phyloP scores from a whole-genome alignment of 2,329 filamentous ascomycete genomes.

The Epichloe gansuensis region DNA sequence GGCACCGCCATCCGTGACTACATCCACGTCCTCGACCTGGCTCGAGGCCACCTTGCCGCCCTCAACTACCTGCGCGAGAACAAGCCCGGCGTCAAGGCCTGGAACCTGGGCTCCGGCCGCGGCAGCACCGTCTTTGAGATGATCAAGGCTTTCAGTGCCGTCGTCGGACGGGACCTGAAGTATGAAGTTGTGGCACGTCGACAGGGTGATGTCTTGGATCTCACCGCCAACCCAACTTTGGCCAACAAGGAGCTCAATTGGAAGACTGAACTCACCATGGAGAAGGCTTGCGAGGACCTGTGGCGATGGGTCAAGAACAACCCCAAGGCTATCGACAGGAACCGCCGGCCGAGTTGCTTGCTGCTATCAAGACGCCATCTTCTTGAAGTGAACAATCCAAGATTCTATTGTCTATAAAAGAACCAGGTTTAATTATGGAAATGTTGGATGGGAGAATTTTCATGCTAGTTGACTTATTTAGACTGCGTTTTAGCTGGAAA shows the following conservation, averaged over 20 bases:
- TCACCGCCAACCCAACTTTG: conserved; percentile 80
- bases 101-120: conserved; percentile 91
- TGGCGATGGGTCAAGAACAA: conserved; percentile 98
- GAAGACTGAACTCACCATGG: conserved; percentile 83
- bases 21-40: conserved; percentile 89
- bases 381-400: conserved; percentile 10
- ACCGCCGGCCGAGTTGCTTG: conserved; percentile 72
- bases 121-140: conserved; percentile 97
- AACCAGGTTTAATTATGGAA: neutral
- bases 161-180: conserved; percentile 72
- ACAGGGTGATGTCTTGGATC: conserved; percentile 82
- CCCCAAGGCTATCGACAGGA: conserved; percentile 88
- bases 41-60: conserved; percentile 74
- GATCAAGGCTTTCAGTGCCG: conserved; percentile 82
- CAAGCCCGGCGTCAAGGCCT: conserved; percentile 81
- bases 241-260: conserved; percentile 84
- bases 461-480: neutral
- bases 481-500: neutral
- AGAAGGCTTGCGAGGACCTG: conserved; percentile 85
- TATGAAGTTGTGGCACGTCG: conserved; percentile 79
- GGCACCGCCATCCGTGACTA: conserved; percentile 95
- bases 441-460: neutral
- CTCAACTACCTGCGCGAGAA: conserved; percentile 79
- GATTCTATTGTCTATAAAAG: neutral
- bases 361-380: conserved; percentile 37